These are phyloP conservation scores for Pyricularia sp. DNA, from an alignment of 2,329 filamentous ascomycete species.

Conservation along the genomic window DNA sequence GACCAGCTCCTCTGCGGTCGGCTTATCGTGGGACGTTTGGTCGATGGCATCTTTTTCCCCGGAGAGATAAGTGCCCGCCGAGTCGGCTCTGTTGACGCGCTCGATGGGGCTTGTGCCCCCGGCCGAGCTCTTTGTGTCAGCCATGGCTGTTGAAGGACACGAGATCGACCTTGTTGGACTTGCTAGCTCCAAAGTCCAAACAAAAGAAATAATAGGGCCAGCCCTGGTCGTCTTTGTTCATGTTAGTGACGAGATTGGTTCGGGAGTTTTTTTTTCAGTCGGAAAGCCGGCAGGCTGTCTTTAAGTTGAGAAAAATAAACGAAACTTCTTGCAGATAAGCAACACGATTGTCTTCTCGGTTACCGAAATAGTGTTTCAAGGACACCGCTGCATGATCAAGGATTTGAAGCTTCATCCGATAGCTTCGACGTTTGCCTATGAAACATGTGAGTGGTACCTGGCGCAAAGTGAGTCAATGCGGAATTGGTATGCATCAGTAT, in stretches of 20 bases:
- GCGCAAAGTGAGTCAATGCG: not conserved
- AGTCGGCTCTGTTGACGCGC: not conserved
- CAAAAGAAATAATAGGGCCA: not conserved
- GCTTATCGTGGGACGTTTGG: conserved; percentile 13
- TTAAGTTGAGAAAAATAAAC: not conserved
- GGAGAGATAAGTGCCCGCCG: not conserved
- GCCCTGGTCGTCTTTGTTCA: not conserved
- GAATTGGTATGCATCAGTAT: not conserved
- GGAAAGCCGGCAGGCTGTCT: not conserved
- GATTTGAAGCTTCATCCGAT: not conserved
- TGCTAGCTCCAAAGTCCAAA: not conserved
- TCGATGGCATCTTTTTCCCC: not conserved
- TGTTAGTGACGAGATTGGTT: not conserved
- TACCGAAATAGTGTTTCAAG: not conserved
- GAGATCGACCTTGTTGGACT: not conserved
- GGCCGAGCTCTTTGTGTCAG: not conserved
- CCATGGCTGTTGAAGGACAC: not conserved
- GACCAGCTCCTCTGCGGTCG: conserved; percentile 36
- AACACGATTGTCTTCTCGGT: not conserved
- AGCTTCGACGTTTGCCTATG: not conserved
- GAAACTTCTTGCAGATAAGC: not conserved
- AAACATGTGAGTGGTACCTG: not conserved
- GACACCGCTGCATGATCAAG: not conserved
- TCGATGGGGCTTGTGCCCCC: not conserved
- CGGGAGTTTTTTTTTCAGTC: not conserved